phyloP scores from a whole-genome alignment of 106 monocot genomes.

The Ottelia alismoides region DNA sequence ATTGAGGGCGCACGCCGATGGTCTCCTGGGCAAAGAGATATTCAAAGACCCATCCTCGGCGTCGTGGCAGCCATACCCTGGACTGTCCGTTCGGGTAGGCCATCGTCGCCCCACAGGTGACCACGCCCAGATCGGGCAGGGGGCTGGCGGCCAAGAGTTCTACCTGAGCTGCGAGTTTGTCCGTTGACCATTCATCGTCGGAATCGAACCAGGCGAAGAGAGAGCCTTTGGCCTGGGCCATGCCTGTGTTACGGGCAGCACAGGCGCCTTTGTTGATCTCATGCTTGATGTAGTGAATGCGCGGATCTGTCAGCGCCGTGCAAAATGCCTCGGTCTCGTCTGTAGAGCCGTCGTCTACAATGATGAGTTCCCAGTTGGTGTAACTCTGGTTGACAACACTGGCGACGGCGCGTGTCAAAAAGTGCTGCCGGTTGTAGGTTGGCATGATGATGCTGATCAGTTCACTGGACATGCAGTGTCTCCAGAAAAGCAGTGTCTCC shows the following conservation, averaged over 20 bases:
- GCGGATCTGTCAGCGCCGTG: background rate
- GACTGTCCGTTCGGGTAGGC: background rate
- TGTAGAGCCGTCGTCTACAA: no score
- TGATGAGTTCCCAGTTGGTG: no score
- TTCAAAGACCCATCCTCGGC: background rate
- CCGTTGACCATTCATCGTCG: background rate
- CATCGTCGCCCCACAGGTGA: background rate
- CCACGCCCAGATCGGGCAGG: no score
- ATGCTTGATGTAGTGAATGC: background rate
- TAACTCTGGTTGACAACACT: no score
- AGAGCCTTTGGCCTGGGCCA: background rate
- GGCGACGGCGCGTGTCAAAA: no score
- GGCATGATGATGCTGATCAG: no score
- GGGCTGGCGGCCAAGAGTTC: background rate
- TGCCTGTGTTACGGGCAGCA: background rate
- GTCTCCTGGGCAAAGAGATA: no score
- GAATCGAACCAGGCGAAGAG: background rate
- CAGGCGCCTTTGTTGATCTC: background rate
- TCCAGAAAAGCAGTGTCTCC: no score
- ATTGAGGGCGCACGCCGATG: no score
- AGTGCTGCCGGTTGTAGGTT: no score
- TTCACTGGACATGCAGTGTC: no score
- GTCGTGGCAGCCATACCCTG: background rate
- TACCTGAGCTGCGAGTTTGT: background rate
- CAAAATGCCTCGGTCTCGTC: no score